Conservation (phyloP, 768 basidiomycete species). For the Phlegmacium glaucopus region DNA sequence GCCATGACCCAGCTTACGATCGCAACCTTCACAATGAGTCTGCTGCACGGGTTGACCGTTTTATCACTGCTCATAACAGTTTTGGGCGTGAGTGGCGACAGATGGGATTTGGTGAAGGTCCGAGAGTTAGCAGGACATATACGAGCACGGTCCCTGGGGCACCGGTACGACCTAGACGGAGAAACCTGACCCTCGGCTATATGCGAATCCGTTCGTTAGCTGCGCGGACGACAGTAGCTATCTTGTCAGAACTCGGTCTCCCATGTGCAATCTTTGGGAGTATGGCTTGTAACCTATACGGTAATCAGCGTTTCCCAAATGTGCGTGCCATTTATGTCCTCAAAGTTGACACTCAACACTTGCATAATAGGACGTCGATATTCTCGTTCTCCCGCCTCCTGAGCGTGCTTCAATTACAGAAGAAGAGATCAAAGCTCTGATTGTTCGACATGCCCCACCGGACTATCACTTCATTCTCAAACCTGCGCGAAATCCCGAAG, state of each 20-base stretch:
- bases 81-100: too few species aligned
- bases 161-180: too few species aligned
- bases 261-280: slow-evolving; percentile 35
- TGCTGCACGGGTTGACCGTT: too few species aligned
- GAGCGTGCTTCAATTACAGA: slow-evolving; percentile 10
- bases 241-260: slow-evolving; percentile 21
- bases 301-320: slow-evolving; percentile 33
- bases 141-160: too few species aligned
- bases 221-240: slow-evolving; percentile 22
- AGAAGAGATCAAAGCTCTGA: slow-evolving; percentile 29
- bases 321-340: slow-evolving; percentile 19
- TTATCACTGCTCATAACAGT: too few species aligned
- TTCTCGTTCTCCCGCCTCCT: slow-evolving; percentile 25
- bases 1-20: too few species aligned
- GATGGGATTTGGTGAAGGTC: too few species aligned
- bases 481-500: slow-evolving; percentile 31
- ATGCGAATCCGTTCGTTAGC: slow-evolving; percentile 4
- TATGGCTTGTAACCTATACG: slow-evolving; percentile 36
- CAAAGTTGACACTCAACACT: background rate
- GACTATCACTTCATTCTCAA: slow-evolving; percentile 33
- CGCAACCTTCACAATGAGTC: too few species aligned
- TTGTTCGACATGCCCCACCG: slow-evolving; percentile 24
- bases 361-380: slow-evolving; percentile 33
- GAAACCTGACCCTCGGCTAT: too few species aligned
- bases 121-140: too few species aligned